phyloP scores from a whole-genome alignment of 2,329 filamentous ascomycete genomes.

The Teratosphaeria epicoccoides region DNA sequence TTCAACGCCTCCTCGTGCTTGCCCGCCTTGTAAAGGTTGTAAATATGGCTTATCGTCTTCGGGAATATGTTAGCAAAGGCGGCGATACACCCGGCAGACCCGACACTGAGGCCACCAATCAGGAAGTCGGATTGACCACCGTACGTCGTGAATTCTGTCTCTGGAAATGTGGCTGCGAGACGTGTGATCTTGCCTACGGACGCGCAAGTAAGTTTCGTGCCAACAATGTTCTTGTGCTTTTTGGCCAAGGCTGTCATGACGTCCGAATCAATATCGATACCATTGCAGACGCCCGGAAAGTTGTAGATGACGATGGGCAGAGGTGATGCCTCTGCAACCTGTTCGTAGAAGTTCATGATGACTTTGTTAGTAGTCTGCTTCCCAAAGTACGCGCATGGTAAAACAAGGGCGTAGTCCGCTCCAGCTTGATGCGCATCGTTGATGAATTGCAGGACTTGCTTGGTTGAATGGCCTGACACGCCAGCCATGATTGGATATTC shows the following conservation, averaged over 20 bases:
- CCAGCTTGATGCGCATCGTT: slow-evolving; percentile 31
- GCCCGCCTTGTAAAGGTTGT: slow-evolving; percentile 46
- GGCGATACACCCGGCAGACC: slow-evolving; percentile 46
- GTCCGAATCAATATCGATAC: slow-evolving; percentile 58
- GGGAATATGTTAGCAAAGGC: slow-evolving; percentile 47
- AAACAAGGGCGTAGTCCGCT: slow-evolving; percentile 34
- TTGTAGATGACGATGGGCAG: slow-evolving; percentile 63
- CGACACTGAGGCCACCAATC: slow-evolving; percentile 43
- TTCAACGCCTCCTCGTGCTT: slow-evolving; percentile 45
- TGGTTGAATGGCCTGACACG: slow-evolving; percentile 33
- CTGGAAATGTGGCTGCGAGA: slow-evolving; percentile 41
- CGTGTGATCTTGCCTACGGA: slow-evolving; percentile 62
- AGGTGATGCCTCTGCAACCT: slow-evolving; percentile 47
- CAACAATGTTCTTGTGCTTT: slow-evolving; percentile 52
- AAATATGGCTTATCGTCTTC: slow-evolving; percentile 44
- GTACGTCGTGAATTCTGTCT: slow-evolving; percentile 53
- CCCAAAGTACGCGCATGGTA: slow-evolving; percentile 38
- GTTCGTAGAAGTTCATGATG: slow-evolving; percentile 32
- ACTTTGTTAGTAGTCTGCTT: slow-evolving; percentile 32
- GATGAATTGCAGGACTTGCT: slow-evolving; percentile 35
- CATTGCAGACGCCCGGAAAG: slow-evolving; percentile 43
- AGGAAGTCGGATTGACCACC: slow-evolving; percentile 66
- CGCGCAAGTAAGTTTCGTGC: slow-evolving; percentile 63
- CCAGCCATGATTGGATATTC: slow-evolving; percentile 36
- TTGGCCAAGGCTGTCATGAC: slow-evolving; percentile 48